Evolutionary conservation across 805 yeast genomes (phyloP), one percentile per base, ranked within the genome.

Genomic region (Yarrowia sp.): DNA sequence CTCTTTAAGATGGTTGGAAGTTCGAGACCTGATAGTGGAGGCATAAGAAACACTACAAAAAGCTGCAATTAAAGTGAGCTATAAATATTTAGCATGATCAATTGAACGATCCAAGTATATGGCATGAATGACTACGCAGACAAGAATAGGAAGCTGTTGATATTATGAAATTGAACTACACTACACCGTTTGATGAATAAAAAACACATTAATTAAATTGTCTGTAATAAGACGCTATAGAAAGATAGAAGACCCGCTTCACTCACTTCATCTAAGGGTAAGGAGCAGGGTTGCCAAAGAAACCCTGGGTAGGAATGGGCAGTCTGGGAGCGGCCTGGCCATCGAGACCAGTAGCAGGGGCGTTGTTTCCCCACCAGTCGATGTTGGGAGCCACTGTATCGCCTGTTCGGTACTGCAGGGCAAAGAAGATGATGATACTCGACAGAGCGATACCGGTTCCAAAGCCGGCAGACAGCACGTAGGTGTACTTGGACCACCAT

Each of bases 401-500:
- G 9, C 69, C 71, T 14, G 72, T 70, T 9, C 74, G 72, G 63
- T 73, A 77, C 64, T 74, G 77, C 4, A 79, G 78, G 0, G 79
- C 72, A 69, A 80, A 78, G 68, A 81, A 81, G 15, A 79, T 77
- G 50, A 81, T 58, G 45, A 82, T 70, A 0, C 82, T 82, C 66
- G 82, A 77, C 66, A 80, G 77, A 1, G 84, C 84, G 18, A 79
- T 79, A 0, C 84, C 85, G 2, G 83, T 81, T 5, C 80, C 78
- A 13, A 81, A 71, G 0, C 81, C 83, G 65, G 82, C 77, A 42
- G 80, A 78, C 50, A 82, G 73, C 18, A 82, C 76, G 67, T 82
- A 82, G 69, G 81, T 81, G 72, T 82, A 82, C 71, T 80, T 81
- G 62, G 80, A 81, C 84, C 84, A 82, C 85, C 84, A 82, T 32